phyloP scores from a whole-genome alignment of 108 stramenopile genomes.

The Craspedostauros australis region DNA sequence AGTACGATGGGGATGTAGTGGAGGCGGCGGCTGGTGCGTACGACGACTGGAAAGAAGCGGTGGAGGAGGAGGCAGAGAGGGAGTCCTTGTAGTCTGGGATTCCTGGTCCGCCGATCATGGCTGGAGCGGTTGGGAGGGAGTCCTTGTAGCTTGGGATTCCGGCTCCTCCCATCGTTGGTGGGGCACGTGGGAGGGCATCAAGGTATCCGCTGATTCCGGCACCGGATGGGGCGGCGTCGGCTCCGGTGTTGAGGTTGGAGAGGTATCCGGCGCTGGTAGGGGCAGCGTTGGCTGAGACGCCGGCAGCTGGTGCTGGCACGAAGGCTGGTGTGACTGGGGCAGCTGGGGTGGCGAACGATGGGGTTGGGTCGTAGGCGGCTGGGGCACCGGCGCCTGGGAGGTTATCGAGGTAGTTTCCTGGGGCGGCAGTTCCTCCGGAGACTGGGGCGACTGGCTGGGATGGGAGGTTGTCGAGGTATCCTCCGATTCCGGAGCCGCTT shows the following conservation, averaged over 20 bases:
- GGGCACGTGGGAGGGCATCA: conserved; percentile 6
- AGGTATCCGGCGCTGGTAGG: too few relatives aligned
- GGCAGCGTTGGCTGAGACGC: too few relatives aligned
- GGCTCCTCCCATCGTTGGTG: conserved; percentile 9
- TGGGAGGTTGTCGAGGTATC: conserved; percentile 22
- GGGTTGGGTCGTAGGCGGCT: too few relatives aligned
- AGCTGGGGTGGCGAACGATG: too few relatives aligned
- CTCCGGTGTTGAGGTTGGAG: too few relatives aligned
- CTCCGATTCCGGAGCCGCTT: conserved; percentile 21
- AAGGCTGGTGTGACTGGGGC: too few relatives aligned
- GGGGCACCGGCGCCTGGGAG: conserved; percentile 4
- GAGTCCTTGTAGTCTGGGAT: conserved; percentile 16
- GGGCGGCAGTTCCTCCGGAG: not conserved
- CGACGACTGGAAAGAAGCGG: too few relatives aligned
- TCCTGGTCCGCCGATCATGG: conserved; percentile 12
- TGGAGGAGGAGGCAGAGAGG: too few relatives aligned
- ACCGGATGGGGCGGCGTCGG: conserved; percentile 9
- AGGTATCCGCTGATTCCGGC: conserved; percentile 25
- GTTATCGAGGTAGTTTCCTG: conserved; percentile 17
- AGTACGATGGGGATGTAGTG: conserved; percentile 3
- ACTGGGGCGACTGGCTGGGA: not conserved
- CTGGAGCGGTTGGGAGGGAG: not conserved
- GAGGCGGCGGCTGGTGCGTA: conserved; percentile 4
- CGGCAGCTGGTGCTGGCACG: too few relatives aligned
- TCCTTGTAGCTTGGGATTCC: conserved; percentile 14